Conservation (phyloP, 106 monocot genomes). For the Dioscorea alata region DNA sequence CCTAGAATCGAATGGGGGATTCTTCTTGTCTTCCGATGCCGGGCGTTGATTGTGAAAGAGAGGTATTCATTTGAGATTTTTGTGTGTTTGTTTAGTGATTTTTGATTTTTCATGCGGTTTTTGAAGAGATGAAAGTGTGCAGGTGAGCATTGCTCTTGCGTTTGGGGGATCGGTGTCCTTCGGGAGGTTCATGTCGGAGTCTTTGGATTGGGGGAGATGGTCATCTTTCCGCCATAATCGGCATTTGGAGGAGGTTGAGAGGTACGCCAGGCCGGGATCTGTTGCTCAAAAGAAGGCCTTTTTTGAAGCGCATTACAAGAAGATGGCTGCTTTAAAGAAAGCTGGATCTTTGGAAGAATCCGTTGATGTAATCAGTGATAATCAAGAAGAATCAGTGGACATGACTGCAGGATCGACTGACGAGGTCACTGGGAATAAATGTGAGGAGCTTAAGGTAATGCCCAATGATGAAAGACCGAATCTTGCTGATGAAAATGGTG, state of each 20-base stretch:
- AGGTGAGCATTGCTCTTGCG: slow-evolving; percentile 1
- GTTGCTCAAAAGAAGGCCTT: slow-evolving; percentile 73
- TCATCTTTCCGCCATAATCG: slow-evolving; percentile 68
- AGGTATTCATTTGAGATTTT: too few species aligned
- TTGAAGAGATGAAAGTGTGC: too few species aligned
- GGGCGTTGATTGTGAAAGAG: too few species aligned
- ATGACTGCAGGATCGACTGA: background rate
- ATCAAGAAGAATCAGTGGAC: background rate
- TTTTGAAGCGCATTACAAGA: slow-evolving; percentile 75
- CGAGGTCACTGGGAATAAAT: background rate
- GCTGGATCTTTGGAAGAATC: background rate
- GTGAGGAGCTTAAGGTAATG: background rate
- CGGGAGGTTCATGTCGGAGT: slow-evolving; percentile 65
- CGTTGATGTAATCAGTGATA: background rate
- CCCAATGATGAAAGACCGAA: background rate
- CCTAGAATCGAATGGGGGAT: too few species aligned
- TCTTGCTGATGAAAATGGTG: slow-evolving; percentile 6
- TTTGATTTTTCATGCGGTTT: too few species aligned
- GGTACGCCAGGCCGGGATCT: slow-evolving; percentile 44
- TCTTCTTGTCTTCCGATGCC: too few species aligned
- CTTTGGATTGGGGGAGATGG: slow-evolving; percentile 81
- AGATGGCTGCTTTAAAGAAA: slow-evolving; percentile 21
- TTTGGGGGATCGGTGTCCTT: slow-evolving; percentile 67
- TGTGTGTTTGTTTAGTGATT: too few species aligned
- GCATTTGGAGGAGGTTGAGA: slow-evolving; percentile 68